phyloP scores from a whole-genome alignment of 805 yeast species.

The Wickerhamiella allomyrinae region DNA sequence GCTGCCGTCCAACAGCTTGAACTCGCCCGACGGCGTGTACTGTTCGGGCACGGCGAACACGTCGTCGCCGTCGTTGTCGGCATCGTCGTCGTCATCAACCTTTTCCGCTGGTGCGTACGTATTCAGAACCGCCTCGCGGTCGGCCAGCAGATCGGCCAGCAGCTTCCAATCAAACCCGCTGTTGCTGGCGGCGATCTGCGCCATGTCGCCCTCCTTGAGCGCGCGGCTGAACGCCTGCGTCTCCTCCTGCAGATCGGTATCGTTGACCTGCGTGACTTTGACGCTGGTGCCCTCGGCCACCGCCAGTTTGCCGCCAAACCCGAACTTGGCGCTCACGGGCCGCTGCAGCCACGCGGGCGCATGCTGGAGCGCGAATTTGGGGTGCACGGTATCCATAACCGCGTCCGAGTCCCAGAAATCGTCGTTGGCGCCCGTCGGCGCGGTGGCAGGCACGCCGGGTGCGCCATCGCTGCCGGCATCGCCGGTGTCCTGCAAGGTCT shows the following conservation, averaged over 20 bases:
- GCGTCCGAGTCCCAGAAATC: conserved; percentile 66
- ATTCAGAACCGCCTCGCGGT: conserved; percentile 18
- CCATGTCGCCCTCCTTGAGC: conserved; percentile 27
- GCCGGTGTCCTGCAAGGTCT: conserved; percentile 71
- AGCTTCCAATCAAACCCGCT: conserved; percentile 25
- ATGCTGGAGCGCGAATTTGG: conserved; percentile 54
- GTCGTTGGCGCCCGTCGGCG: conserved; percentile 35
- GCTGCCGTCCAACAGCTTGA: conserved; percentile 19
- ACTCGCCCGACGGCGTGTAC: conserved; percentile 23
- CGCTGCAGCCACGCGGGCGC: conserved; percentile 83
- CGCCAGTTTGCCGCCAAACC: conserved; percentile 85
- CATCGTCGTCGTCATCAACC: conserved; percentile 22
- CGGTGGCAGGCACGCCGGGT: conserved; percentile 5
- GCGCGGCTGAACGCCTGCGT: conserved; percentile 38
- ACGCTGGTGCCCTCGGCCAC: conserved; percentile 28
- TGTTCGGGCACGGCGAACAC: conserved; percentile 24
- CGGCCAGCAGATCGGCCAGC: conserved; percentile 17
- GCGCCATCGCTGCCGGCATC: conserved; percentile 21
- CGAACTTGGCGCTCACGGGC: conserved; percentile 66
- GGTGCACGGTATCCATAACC: conserved; percentile 31
- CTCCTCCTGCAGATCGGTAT: conserved; percentile 12
- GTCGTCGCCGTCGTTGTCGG: conserved; percentile 23
- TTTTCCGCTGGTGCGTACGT: conserved; percentile 17
- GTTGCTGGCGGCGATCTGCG: conserved; percentile 11
- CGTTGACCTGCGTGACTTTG: conserved; percentile 29